Evolutionary conservation across 805 yeast genomes (phyloP), one percentile per base, ranked within the genome.

Genomic region (Candida glaebosa): DNA sequence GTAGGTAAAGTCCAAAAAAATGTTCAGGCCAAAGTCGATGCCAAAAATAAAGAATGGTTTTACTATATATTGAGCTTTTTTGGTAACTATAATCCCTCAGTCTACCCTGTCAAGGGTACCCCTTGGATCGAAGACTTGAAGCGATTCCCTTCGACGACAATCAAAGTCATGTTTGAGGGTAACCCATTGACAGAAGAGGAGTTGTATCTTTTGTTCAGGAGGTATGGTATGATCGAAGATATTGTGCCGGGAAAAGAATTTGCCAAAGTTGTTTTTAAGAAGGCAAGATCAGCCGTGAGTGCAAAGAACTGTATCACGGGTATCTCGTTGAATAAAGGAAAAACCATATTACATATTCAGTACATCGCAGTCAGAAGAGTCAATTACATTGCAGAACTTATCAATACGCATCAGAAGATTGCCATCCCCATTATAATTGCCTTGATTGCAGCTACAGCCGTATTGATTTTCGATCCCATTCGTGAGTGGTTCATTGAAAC

Each of bases 91-190:
- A 67, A 62, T 42, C 84, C 83, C 2, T 65, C 68, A 44, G 83
- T 75, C 40, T 82, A 73, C 54, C 81, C 85, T 1, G 97, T 93
- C 1, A 82, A 84, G 51, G 99, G 99, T 46, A 70, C 76, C 1
- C 99, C 99, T 0, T 91, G 97, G 96, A 84, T 93, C 45, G 98
- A 91, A 64, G 99, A 93, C 58, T 69, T 93, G 58, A 76, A 87
- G 51, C 67, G 96, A 46, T 77, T 74, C 48, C 95, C 96, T 6
- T 79, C 84, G 40, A 63, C 73, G 6, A 69, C 71, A 10, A 62
- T 93, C 18, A 75, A 77, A 41, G 80, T 91, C 4, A 71, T 73
- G 19, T 90, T 84, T 57, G 88, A 84, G 49, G 97, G 96, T 1
- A 79, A 81, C 0, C 72, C 81, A 4, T 63, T 91, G 44, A 75